Conservation (phyloP, 306 rosid species). For the Sicyos edulis region DNA sequence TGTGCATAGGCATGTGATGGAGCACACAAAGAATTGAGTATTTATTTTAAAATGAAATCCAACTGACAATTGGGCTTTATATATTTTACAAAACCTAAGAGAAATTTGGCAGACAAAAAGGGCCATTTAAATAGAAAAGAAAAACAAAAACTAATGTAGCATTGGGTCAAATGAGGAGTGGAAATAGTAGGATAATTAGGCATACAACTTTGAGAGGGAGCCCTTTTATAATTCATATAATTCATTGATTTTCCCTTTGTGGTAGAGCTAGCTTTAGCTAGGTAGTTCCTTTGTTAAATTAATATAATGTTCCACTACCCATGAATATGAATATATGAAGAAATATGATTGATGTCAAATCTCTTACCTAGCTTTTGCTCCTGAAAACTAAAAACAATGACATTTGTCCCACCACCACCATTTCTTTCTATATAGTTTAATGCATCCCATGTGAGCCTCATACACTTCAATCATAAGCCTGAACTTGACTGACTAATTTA, state of each 20-base stretch:
- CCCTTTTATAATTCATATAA: not conserved
- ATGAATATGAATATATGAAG: not conserved
- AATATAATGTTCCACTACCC: slow-evolving; percentile 13
- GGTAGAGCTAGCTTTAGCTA: not conserved
- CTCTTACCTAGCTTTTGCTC: slow-evolving; percentile 7
- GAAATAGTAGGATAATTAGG: slow-evolving; percentile 3
- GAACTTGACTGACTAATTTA: not conserved
- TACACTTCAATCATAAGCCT: slow-evolving; percentile 8
- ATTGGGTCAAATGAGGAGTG: slow-evolving; percentile 9
- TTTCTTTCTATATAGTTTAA: not conserved
- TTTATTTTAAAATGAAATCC: not conserved
- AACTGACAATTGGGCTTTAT: not conserved
- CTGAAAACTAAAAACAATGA: not conserved
- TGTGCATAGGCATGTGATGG: not conserved
- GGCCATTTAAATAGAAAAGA: not conserved
- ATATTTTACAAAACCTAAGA: not conserved
- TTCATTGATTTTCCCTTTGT: not conserved
- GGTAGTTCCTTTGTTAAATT: slow-evolving; percentile 10
- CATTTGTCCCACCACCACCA: not conserved
- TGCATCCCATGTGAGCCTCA: slow-evolving; percentile 19
- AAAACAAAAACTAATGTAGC: not conserved
- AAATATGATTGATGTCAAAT: slow-evolving; percentile 17
- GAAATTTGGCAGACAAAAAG: not conserved
- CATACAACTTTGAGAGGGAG: not conserved
- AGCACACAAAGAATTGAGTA: not conserved